phyloP scores from a whole-genome alignment of 2,329 filamentous ascomycete genomes.

The Byssothecium circinans region DNA sequence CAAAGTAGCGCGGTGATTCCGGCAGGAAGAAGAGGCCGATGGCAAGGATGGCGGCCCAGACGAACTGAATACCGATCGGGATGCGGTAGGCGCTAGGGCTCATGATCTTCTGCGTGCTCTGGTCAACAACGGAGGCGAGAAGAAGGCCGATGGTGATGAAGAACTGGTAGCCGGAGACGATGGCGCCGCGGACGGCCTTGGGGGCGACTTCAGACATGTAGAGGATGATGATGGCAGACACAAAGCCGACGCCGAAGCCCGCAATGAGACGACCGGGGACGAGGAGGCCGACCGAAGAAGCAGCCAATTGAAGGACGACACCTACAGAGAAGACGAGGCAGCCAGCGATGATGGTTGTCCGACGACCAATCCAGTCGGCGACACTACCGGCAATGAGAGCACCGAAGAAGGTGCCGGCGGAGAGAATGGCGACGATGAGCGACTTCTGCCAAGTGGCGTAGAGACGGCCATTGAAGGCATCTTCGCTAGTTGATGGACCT shows the following conservation, averaged over 20 bases:
- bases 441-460: slow-evolving; percentile 59
- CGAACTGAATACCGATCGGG: slow-evolving; percentile 76
- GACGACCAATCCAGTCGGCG: slow-evolving; percentile 71
- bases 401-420: slow-evolving; percentile 78
- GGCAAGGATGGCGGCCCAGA: slow-evolving; percentile 76
- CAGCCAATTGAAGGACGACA: slow-evolving; percentile 42
- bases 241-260: slow-evolving; percentile 44
- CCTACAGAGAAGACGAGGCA: slow-evolving; percentile 42
- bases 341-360: slow-evolving; percentile 58
- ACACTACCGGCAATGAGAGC: slow-evolving; percentile 68
- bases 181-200: slow-evolving; percentile 72
- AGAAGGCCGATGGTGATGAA: slow-evolving; percentile 79
- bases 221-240: slow-evolving; percentile 49
- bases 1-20: slow-evolving; percentile 82
- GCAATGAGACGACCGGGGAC: slow-evolving; percentile 44
- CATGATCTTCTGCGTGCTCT: slow-evolving; percentile 64
- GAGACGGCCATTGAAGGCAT: slow-evolving; percentile 45
- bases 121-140: slow-evolving; percentile 73
- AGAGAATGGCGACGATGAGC: slow-evolving; percentile 78
- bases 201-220: slow-evolving; percentile 84
- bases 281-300: slow-evolving; percentile 37
- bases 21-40: slow-evolving; percentile 74
- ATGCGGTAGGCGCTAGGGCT: slow-evolving; percentile 72
- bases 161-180: slow-evolving; percentile 83
- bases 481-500: slow-evolving; percentile 46